These are phyloP conservation scores for Coniochaeta sp. DNA, from an alignment of 2,329 filamentous ascomycete species.

Conservation along the genomic window DNA sequence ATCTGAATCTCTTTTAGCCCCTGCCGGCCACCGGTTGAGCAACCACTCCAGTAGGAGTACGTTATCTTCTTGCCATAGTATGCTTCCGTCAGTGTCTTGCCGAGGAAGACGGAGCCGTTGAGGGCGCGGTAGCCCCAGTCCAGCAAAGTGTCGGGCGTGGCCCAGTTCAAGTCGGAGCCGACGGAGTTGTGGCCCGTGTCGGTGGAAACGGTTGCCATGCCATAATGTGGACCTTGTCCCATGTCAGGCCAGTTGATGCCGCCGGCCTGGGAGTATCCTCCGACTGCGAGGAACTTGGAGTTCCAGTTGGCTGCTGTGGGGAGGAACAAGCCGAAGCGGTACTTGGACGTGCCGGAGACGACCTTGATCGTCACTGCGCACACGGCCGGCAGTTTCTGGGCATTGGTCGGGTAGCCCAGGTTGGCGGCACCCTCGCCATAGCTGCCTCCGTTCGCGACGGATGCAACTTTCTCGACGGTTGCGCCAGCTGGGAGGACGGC, in stretches of 20 bases:
- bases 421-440: constrained; percentile 29
- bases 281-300: constrained; percentile 21
- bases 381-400: constrained; percentile 24
- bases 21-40: constrained; percentile 54
- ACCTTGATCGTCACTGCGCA: constrained; percentile 25
- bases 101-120: constrained; percentile 39
- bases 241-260: constrained; percentile 17
- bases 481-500: constrained; percentile 7
- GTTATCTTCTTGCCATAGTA: constrained; percentile 35
- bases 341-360: constrained; percentile 16
- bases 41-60: constrained; percentile 50
- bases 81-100: constrained; percentile 31
- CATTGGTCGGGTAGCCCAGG: constrained; percentile 25
- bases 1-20: constrained; percentile 46
- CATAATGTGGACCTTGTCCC: constrained; percentile 19
- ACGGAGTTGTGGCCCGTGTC: constrained; percentile 30
- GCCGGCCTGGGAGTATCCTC: constrained; percentile 19
- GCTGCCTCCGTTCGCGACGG: constrained; percentile 16
- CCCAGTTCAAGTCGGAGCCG: constrained; percentile 25
- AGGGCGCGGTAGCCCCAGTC: constrained; percentile 29
- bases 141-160: constrained; percentile 23
- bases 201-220: constrained; percentile 31
- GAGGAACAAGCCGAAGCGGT: constrained; percentile 26
- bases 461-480: constrained; percentile 11
- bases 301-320: constrained; percentile 21